These are phyloP conservation scores for Cadophora malorum DNA, from an alignment of 2,329 filamentous ascomycete species.

Conservation along the genomic window DNA sequence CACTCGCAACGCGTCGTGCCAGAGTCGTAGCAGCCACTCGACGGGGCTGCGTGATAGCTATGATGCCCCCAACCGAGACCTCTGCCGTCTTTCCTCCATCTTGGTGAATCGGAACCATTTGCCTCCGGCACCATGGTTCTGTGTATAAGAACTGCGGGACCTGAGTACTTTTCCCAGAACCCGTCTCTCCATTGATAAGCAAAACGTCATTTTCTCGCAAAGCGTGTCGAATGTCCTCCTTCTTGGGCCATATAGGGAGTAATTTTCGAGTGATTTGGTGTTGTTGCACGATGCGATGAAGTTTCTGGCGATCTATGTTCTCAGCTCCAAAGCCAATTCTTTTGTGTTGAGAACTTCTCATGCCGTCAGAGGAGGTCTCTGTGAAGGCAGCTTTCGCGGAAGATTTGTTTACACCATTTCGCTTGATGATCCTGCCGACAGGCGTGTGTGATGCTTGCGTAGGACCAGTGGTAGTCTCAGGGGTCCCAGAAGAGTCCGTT, in stretches of 20 bases:
- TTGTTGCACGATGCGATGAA: conserved; percentile 34
- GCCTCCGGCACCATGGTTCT: conserved; percentile 78
- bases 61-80: conserved; percentile 72
- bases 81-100: conserved; percentile 48
- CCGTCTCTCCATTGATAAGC: conserved; percentile 90
- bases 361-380: not conserved
- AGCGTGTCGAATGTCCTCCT: conserved; percentile 40
- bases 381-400: not conserved
- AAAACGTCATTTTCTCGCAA: conserved; percentile 66
- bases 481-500: not conserved
- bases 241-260: conserved; percentile 44
- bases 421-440: not conserved
- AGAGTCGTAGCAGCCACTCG: conserved; percentile 92
- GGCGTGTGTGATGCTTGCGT: not conserved
- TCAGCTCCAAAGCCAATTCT: conserved; percentile 15
- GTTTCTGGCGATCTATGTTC: conserved; percentile 25
- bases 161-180: conserved; percentile 96
- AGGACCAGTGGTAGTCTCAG: not conserved
- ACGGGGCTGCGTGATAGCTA: conserved; percentile 93
- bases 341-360: not conserved
- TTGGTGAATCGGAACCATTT: conserved; percentile 56
- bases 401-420: not conserved
- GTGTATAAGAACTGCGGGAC: conserved; percentile 86
- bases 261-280: conserved; percentile 39
- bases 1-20: conserved; percentile 84